These are phyloP conservation scores for Penicillium sp. DNA, from an alignment of 2,329 filamentous ascomycete species.

Conservation along the genomic window DNA sequence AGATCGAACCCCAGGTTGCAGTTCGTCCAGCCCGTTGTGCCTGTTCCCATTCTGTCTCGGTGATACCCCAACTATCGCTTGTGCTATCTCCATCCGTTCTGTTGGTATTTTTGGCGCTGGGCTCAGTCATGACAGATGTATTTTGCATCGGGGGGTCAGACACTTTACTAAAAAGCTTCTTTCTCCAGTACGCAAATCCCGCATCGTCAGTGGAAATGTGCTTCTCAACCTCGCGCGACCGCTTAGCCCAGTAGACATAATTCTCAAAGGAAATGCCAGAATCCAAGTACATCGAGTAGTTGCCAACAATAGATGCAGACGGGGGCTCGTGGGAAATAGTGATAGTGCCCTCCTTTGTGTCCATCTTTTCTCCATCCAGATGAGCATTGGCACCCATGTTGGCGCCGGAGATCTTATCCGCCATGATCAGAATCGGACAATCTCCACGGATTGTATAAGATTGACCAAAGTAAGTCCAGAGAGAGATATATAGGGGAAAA, in stretches of 20 bases:
- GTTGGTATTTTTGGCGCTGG: background rate
- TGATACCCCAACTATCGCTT: background rate
- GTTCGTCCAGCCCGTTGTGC: slow-evolving; percentile 49
- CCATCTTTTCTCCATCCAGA: slow-evolving; percentile 15
- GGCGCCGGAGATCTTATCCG: slow-evolving; percentile 10
- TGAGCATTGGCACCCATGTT: slow-evolving; percentile 15
- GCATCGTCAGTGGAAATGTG: slow-evolving; percentile 15
- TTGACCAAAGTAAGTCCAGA: background rate
- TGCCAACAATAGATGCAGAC: background rate
- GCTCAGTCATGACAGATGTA: background rate
- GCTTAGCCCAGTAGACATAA: slow-evolving; percentile 36
- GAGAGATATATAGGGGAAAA: background rate
- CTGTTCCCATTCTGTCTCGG: slow-evolving; percentile 45
- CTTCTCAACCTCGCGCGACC: slow-evolving; percentile 35
- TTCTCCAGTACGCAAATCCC: slow-evolving; percentile 5
- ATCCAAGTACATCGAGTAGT: slow-evolving; percentile 20
- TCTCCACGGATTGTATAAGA: background rate
- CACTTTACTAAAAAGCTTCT: background rate
- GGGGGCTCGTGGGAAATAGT: background rate
- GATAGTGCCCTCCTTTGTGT: slow-evolving; percentile 20
- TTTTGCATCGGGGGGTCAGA: background rate
- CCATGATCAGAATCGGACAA: slow-evolving; percentile 1
- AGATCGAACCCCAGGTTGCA: slow-evolving; percentile 47
- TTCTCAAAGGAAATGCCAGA: slow-evolving; percentile 36
- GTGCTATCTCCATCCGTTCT: background rate